A percentile compares a stretch with the other conserved stretches of the same genome.
phyloP scores from a whole-genome alignment of 306 rosid species.

The Prunus persica region DNA sequence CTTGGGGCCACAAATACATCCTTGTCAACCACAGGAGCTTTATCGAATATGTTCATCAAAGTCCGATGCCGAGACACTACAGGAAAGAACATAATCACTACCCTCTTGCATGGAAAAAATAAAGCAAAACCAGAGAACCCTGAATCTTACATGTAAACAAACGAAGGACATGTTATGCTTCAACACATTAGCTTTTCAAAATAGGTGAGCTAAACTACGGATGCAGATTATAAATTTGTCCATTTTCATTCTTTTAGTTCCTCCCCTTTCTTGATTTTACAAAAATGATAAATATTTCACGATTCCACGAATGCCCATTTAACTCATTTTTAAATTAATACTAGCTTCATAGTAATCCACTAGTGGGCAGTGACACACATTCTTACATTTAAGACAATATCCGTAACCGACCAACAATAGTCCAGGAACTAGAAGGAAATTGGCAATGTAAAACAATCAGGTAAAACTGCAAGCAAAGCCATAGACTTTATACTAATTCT shows the following conservation, averaged over 20 bases:
- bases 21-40: conserved; percentile 68
- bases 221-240: background rate
- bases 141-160: background rate
- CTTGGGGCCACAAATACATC: conserved; percentile 91
- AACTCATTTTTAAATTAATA: background rate
- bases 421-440: background rate
- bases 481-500: background rate
- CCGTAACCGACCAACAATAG: too few species aligned
- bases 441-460: background rate
- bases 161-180: background rate
- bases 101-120: background rate
- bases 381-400: background rate
- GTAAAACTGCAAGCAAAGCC: background rate
- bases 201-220: background rate
- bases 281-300: background rate
- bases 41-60: conserved; percentile 79
- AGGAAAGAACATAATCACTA: background rate
- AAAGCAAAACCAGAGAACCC: background rate
- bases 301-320: background rate
- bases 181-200: background rate
- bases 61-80: conserved; percentile 91
- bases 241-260: background rate
- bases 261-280: background rate
- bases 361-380: background rate
- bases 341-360: background rate